Evolutionary conservation across 805 yeast species (phyloP).

Genomic region (Myxozyma neotropica): DNA sequence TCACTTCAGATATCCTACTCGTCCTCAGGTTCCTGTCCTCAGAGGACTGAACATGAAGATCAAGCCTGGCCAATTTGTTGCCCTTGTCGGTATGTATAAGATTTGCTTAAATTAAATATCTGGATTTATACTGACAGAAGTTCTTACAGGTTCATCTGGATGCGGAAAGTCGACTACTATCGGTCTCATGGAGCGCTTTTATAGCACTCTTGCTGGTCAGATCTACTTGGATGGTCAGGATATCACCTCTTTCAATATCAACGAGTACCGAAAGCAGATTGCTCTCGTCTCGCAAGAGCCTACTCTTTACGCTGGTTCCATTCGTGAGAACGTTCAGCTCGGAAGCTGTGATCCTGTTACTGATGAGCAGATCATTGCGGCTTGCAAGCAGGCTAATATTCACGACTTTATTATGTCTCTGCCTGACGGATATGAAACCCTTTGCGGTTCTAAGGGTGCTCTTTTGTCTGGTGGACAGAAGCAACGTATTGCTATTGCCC

Average conservation of each 20-base stretch:
- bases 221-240: constrained; percentile 57
- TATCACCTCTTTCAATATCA: constrained; percentile 53
- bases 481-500: constrained; percentile 64
- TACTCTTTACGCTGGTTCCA: constrained; percentile 72
- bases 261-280: constrained; percentile 53
- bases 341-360: constrained; percentile 42
- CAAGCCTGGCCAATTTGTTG: constrained; percentile 84
- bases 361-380: constrained; percentile 47
- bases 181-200: constrained; percentile 58
- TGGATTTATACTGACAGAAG: neutral
- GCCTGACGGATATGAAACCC: constrained; percentile 55
- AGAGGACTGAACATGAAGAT: constrained; percentile 37
- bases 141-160: constrained; percentile 57
- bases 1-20: constrained; percentile 41
- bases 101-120: neutral
- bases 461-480: constrained; percentile 66
- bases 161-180: constrained; percentile 50
- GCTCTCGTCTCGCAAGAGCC: constrained; percentile 67
- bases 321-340: constrained; percentile 69
- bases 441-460: constrained; percentile 54
- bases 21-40: constrained; percentile 40
- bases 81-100: constrained; percentile 69
- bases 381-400: constrained; percentile 57
- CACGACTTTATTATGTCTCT: constrained; percentile 52
- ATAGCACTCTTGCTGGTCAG: constrained; percentile 53